Evolutionary conservation across 176 grass and related monocot species (phyloP).

Genomic region (Metroxylon sagu): DNA sequence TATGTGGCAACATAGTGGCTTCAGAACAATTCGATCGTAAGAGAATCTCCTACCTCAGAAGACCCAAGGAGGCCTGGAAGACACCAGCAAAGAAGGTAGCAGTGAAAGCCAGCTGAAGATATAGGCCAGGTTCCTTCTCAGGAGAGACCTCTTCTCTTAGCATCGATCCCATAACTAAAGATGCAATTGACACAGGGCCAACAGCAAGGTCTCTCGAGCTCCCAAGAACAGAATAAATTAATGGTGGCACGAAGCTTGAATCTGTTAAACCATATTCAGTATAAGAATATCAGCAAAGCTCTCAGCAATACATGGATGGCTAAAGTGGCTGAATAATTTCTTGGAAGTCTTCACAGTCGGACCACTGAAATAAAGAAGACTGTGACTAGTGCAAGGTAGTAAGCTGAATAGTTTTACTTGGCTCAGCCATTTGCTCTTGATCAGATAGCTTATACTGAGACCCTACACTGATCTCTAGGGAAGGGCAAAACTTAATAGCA

Average conservation of each 20-base stretch:
- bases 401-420: too few relatives aligned
- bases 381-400: too few relatives aligned
- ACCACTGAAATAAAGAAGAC: too few relatives aligned
- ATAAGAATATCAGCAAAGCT: not conserved
- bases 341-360: too few relatives aligned
- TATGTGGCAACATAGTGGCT: not conserved
- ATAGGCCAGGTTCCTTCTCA: conserved; percentile 63
- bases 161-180: conserved; percentile 97
- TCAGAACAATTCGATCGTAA: not conserved
- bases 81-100: conserved; percentile 96
- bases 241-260: conserved; percentile 95
- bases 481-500: not conserved
- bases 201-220: conserved; percentile 89
- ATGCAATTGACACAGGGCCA: conserved; percentile 91
- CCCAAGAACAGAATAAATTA: conserved; percentile 88
- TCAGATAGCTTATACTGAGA: too few relatives aligned
- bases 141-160: conserved; percentile 74
- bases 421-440: too few relatives aligned
- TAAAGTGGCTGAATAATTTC: too few relatives aligned
- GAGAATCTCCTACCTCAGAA: conserved; percentile 43
- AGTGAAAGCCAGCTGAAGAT: conserved; percentile 90
- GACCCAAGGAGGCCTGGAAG: conserved; percentile 81
- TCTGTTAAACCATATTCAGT: conserved; percentile 25
- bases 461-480: too few relatives aligned
- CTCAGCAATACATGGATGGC: too few relatives aligned